Conservation (phyloP, 2,329 filamentous ascomycete species). For the Aspergillus sp. region DNA sequence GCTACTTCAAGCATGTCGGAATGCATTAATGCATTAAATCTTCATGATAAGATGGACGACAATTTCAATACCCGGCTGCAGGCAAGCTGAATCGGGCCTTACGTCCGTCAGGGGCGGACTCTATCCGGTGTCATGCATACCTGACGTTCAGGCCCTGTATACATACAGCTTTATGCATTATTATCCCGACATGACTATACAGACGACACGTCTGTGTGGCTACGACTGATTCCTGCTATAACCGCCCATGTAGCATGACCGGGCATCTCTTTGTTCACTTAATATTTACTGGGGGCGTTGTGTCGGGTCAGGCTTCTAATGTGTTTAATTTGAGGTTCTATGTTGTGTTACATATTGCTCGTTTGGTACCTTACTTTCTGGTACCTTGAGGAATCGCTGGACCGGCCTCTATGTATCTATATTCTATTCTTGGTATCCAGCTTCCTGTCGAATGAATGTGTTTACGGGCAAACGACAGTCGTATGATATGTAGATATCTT, state of each 20-base stretch:
- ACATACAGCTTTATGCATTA: not conserved
- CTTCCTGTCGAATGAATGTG: not conserved
- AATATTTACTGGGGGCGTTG: conserved; percentile 17
- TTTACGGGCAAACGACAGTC: too few relatives aligned
- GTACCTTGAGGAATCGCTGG: conserved; percentile 15
- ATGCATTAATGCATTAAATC: conserved; percentile 71
- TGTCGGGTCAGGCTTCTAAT: conserved; percentile 3
- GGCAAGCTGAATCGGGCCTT: not conserved
- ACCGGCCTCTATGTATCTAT: conserved; percentile 27
- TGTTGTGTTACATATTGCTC: conserved; percentile 7
- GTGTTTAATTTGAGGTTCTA: conserved; percentile 9
- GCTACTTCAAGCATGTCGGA: conserved; percentile 95
- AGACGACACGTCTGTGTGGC: not conserved
- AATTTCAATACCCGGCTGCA: not conserved
- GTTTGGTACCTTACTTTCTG: conserved; percentile 15
- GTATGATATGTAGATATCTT: too few relatives aligned
- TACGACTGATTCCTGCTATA: not conserved
- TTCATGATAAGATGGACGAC: not conserved
- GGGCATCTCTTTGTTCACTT: conserved; percentile 2
- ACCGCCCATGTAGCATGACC: not conserved
- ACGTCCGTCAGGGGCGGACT: not conserved
- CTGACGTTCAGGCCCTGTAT: not conserved
- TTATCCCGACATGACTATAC: not conserved
- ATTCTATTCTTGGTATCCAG: conserved; percentile 9
- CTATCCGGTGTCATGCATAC: not conserved